Percentiles rank a stretch among this genome's conserved stretches.
These are phyloP conservation scores for Leptodontidium sp. DNA, from an alignment of 2,329 filamentous ascomycete genomes.

Conservation along the genomic window DNA sequence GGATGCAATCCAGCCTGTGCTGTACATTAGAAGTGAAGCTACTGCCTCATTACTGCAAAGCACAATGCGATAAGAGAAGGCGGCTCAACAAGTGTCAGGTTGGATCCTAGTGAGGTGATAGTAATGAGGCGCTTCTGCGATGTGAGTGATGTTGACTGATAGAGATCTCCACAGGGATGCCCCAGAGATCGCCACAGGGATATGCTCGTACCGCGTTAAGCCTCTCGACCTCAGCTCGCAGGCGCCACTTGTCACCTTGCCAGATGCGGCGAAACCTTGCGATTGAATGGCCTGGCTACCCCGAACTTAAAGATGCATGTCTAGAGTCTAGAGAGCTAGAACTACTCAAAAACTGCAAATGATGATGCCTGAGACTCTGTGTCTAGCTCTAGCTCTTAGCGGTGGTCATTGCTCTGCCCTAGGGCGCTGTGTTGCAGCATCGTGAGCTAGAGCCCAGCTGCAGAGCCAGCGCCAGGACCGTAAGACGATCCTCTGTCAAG, in stretches of 20 bases:
- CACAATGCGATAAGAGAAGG: neutral
- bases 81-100: neutral
- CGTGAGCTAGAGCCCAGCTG: neutral
- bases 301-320: neutral
- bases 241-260: conserved; percentile 3
- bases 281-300: neutral
- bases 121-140: neutral
- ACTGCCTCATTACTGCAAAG: neutral
- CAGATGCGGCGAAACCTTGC: conserved; percentile 1
- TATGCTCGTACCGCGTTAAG: neutral
- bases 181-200: conserved; percentile 9
- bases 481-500: neutral
- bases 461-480: neutral
- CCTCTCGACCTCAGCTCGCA: neutral
- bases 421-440: neutral
- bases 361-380: neutral
- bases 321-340: neutral
- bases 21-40: neutral
- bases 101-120: neutral
- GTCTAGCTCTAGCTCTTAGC: neutral
- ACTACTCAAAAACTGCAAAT: neutral
- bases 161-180: conserved; percentile 12
- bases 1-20: neutral
- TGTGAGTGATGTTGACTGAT: conserved; percentile 7
- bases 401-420: neutral